Evolutionary conservation across 305 asterid genomes (phyloP), one percentile per base, ranked within the genome.

Genomic region (Rubia balearica): DNA sequence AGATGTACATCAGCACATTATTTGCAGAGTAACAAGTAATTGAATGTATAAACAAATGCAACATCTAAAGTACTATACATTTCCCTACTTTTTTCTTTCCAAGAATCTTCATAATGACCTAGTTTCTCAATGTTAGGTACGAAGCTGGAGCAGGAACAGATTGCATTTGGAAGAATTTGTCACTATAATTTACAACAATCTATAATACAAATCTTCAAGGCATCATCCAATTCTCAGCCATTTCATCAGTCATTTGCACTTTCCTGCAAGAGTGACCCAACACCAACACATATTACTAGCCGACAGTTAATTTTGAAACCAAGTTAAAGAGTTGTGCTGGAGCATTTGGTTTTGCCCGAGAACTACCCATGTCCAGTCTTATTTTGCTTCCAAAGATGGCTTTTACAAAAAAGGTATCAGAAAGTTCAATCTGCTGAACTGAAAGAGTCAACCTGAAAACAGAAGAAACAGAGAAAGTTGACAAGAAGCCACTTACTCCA

Each of bases 401-500:
- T 55, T 9, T 41, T 38, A 24, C 40, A 38, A 24, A 36, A 12
- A 4, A 76, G 57, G 45, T 42, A 27, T 55, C 46, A 56, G 22
- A 59, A 14, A 21, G 59, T 36, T 77, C 57, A 36, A 38, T 41
- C 40, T 19, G 14, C 24, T 41, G 21, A 57, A 9, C 19, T 14
- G 41, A n/a, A 56, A 9, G 38, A 36, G 48, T 8, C 21, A n/a
- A 27, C 41, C 41, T 30, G 42, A 38, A 70, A 73, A 38, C 27
- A 16, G 48, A 65, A 40, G 12, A 42, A 61, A 55, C 62, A 53
- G 38, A 51, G 48, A 70, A 16, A 16, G 68, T 30, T 55, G 40
- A 65, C 5, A 45, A 48, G 55, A 73, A 64, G 60, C 24, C 68
- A 78, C 81, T 77, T 79, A 90, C 97, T 90, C 69, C 43, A 76